phyloP scores from a whole-genome alignment of 2,329 filamentous ascomycete genomes.

The Diaporthe destruens region DNA sequence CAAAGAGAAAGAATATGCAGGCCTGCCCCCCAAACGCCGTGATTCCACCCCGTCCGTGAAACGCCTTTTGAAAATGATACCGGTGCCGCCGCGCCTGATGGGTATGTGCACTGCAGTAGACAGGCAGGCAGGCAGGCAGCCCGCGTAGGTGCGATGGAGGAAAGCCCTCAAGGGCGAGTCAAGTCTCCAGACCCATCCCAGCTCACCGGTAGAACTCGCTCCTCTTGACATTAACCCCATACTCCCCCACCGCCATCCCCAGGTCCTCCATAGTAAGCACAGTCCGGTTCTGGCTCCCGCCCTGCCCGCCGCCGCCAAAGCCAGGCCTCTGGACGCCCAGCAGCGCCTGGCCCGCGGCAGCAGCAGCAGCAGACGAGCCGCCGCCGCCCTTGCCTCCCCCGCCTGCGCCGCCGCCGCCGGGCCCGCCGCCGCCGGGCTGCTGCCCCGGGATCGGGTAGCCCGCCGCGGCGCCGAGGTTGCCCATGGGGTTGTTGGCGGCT shows the following conservation, averaged over 20 bases:
- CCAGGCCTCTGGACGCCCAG: constrained; percentile 82
- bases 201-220: constrained; percentile 92
- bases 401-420: constrained; percentile 20
- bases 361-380: constrained; percentile 6
- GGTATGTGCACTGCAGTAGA: no score
- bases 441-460: constrained; percentile 77
- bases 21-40: constrained; percentile 21
- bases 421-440: constrained; percentile 56
- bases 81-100: no score
- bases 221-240: constrained; percentile 96
- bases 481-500: constrained; percentile 91
- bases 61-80: constrained; percentile 1
- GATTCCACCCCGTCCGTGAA: constrained; percentile 7
- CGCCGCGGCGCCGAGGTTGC: constrained; percentile 81
- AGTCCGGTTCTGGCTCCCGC: constrained; percentile 88
- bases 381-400: constrained; percentile 59
- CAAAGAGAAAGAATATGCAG: constrained; percentile 3
- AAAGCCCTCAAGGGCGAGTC: no score
- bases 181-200: no score
- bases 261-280: constrained; percentile 99
- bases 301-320: constrained; percentile 89
- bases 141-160: not conserved
- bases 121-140: no score
- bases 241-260: constrained; percentile 97
- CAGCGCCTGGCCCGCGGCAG: constrained; percentile 51